Evolutionary conservation across 345 rosid species (phyloP).

Genomic region (Punica granatum): DNA sequence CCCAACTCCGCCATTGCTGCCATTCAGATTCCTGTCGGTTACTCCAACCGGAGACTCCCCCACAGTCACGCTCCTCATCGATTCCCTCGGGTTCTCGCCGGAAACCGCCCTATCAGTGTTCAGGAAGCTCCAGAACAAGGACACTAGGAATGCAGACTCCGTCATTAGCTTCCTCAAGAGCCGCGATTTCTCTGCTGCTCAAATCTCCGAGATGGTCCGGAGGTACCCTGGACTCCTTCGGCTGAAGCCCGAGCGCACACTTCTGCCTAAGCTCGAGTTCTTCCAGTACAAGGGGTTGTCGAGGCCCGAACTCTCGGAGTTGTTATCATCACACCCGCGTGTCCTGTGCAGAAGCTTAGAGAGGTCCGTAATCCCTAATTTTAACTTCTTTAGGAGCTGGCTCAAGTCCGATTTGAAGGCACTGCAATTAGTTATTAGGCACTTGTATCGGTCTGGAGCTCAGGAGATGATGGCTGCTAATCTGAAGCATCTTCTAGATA

Average conservation of each 20-base stretch:
- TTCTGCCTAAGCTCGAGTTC: constrained; percentile 32
- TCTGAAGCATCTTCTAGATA: neutral
- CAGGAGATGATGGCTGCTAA: neutral
- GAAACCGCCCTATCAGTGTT: neutral
- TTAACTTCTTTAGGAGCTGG: constrained; percentile 12
- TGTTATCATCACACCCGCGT: constrained; percentile 2
- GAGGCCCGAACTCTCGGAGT: constrained; percentile 6
- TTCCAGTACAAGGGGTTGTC: constrained; percentile 27
- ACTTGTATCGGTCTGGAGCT: neutral
- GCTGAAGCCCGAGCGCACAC: constrained; percentile 15
- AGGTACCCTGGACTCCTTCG: constrained; percentile 9
- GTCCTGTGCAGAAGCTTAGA: constrained; percentile 9
- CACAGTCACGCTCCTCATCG: constrained; percentile 2
- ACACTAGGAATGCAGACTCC: too few relatives aligned
- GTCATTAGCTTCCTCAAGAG: too few relatives aligned
- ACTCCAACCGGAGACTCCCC: neutral
- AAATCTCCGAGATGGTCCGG: constrained; percentile 12
- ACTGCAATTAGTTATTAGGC: constrained; percentile 6
- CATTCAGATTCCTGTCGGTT: neutral
- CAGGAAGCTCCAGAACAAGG: neutral
- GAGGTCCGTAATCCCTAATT: constrained; percentile 24
- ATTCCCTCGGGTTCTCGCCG: neutral
- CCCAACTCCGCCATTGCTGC: neutral
- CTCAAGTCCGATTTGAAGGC: constrained; percentile 8
- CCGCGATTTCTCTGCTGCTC: constrained; percentile 16